A percentile compares a stretch with the other conserved stretches of the same genome.
Evolutionary conservation across 1,284 basidiomycete genomes (phyloP).

Genomic region (Baeospora myosura): DNA sequence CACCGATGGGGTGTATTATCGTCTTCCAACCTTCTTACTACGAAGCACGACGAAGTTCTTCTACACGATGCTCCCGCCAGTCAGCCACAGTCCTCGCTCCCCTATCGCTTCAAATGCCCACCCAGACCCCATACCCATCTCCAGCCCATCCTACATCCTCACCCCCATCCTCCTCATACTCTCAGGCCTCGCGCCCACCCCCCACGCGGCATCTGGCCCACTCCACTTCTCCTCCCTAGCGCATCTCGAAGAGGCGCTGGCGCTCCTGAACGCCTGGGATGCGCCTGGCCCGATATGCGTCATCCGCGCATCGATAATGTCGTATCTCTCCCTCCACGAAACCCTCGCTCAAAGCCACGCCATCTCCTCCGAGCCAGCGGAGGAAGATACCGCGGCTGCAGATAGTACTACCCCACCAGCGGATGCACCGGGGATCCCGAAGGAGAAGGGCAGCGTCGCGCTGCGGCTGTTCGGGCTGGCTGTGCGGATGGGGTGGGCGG

Average conservation of each 20-base stretch:
- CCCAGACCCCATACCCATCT: not conserved
- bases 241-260: conserved; percentile 1
- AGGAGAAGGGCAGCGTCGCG: not conserved
- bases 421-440: too few species aligned
- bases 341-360: not conserved
- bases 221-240: conserved; percentile 3
- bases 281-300: conserved; percentile 4
- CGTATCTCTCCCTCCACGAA: conserved; percentile 3
- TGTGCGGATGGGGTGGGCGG: conserved; percentile 23
- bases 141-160: not conserved
- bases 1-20: not conserved
- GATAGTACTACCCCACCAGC: too few species aligned
- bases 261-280: conserved; percentile 1
- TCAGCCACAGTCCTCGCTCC: too few species aligned
- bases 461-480: conserved; percentile 1
- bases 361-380: not conserved
- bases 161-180: conserved; percentile 1
- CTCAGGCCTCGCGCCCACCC: not conserved
- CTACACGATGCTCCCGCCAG: not conserved
- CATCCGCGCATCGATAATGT: conserved; percentile 1
- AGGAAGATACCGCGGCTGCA: too few species aligned
- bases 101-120: not conserved
- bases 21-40: conserved; percentile 2
- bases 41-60: conserved; percentile 1
- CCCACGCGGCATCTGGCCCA: not conserved